Conservation (phyloP, 306 rosid genomes). For the Glycine latifolia region DNA sequence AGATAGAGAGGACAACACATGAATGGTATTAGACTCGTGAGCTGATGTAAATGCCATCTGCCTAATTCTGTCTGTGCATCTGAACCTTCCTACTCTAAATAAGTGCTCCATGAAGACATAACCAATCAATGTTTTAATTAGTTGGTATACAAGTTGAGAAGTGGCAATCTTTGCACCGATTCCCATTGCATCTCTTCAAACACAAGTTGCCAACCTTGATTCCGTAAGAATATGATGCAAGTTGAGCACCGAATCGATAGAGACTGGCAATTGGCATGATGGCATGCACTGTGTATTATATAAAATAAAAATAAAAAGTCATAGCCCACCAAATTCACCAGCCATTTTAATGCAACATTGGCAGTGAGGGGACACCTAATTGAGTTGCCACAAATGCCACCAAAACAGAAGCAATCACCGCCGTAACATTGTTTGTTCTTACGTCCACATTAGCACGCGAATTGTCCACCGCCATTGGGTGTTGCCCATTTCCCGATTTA, state of each 20-base stretch:
- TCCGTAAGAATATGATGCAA: slow-evolving; percentile 19
- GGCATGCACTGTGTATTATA: neutral
- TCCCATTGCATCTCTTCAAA: neutral
- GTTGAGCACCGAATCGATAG: slow-evolving; percentile 13
- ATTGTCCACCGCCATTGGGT: slow-evolving; percentile 51
- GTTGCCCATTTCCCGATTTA: slow-evolving; percentile 66
- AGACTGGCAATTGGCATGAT: neutral
- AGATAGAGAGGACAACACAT: slow-evolving; percentile 38
- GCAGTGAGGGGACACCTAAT: slow-evolving; percentile 3
- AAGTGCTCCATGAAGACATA: neutral
- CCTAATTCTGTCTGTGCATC: slow-evolving; percentile 26
- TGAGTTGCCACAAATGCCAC: slow-evolving; percentile 36
- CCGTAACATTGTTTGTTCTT: neutral
- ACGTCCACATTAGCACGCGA: slow-evolving; percentile 39
- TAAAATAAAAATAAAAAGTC: neutral
- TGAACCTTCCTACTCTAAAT: neutral
- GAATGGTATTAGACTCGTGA: slow-evolving; percentile 22
- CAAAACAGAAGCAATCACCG: slow-evolving; percentile 28
- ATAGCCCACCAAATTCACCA: slow-evolving; percentile 37
- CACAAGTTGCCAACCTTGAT: slow-evolving; percentile 31
- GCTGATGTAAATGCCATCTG: slow-evolving; percentile 44
- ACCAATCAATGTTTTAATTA: neutral
- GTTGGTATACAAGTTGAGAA: slow-evolving; percentile 35
- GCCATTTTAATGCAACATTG: neutral
- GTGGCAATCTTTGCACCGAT: slow-evolving; percentile 20